phyloP scores from a whole-genome alignment of 2,329 filamentous ascomycete genomes.

The Sporothrix brunneoviolacea region DNA sequence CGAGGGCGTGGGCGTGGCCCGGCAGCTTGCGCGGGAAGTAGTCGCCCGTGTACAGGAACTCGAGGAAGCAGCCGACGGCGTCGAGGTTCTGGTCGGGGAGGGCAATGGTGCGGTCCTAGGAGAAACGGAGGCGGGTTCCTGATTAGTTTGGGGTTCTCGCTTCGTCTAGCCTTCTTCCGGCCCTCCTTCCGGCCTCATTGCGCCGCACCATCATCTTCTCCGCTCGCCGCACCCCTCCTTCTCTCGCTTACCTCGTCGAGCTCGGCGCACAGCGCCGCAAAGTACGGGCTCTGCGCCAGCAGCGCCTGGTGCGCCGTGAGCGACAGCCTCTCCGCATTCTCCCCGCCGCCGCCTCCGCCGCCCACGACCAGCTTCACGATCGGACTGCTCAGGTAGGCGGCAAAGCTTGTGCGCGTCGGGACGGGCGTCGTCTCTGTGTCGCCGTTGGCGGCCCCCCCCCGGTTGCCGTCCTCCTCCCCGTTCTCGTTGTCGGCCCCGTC shows the following conservation, averaged over 20 bases:
- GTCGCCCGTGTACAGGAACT: conserved; percentile 78
- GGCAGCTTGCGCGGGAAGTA: conserved; percentile 70
- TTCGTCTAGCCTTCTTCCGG: too few species aligned
- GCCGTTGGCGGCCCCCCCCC: background rate
- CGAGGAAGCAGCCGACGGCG: conserved; percentile 70
- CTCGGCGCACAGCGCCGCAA: conserved; percentile 54
- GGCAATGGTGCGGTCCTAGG: conserved; percentile 58
- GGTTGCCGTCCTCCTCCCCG: conserved; percentile 15
- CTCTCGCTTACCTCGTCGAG: conserved; percentile 51
- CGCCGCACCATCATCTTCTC: background rate
- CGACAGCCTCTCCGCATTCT: conserved; percentile 40
- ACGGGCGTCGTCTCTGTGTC: conserved; percentile 16
- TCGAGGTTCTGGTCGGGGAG: conserved; percentile 63
- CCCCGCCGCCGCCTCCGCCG: conserved; percentile 19
- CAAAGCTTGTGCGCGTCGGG: conserved; percentile 37
- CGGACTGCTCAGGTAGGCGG: conserved; percentile 60
- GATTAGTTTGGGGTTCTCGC: too few species aligned
- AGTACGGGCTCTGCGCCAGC: conserved; percentile 66
- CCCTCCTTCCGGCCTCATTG: too few species aligned
- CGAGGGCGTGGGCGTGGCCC: conserved; percentile 56
- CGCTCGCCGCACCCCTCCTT: background rate
- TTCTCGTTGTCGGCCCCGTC: conserved; percentile 20
- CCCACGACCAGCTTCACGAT: conserved; percentile 64
- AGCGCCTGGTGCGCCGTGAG: conserved; percentile 77
- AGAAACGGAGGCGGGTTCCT: background rate